Evolutionary conservation across 345 rosid genomes (phyloP).

Genomic region (Citrus hindsii): DNA sequence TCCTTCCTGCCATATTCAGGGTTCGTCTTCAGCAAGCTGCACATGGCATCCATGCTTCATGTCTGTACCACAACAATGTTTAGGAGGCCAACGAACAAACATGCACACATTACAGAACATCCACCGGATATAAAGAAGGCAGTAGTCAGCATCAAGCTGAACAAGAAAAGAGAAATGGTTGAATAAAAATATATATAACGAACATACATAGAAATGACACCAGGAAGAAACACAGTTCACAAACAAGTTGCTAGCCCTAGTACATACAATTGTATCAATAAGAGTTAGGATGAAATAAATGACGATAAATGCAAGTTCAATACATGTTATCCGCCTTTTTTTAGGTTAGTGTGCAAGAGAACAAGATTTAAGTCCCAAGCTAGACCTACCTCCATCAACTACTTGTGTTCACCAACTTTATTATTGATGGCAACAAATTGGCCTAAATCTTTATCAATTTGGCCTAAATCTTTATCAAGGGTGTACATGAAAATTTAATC

Average conservation of each 20-base stretch:
- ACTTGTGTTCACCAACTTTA: not conserved
- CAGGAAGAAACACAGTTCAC: not conserved
- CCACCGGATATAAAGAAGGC: not conserved
- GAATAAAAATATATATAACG: not conserved
- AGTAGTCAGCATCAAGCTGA: slow-evolving; percentile 14
- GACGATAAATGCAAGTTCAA: not conserved
- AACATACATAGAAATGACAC: not conserved
- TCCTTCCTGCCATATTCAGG: slow-evolving; percentile 23
- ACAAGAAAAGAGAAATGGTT: not conserved
- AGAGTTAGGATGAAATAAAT: not conserved
- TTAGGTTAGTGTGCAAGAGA: not conserved
- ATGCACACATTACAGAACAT: not conserved
- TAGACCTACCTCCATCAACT: not conserved
- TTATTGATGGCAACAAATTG: not conserved
- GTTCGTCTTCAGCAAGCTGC: slow-evolving; percentile 59
- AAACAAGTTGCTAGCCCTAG: not conserved
- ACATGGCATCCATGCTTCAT: slow-evolving; percentile 51
- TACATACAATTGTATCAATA: not conserved
- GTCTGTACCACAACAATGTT: slow-evolving; percentile 35
- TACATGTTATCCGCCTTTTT: not conserved
- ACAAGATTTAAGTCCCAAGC: not conserved
- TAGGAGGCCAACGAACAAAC: slow-evolving; percentile 13
- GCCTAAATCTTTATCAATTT: not conserved
- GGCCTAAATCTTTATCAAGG: not conserved
- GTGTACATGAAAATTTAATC: not conserved